phyloP scores from a whole-genome alignment of 2,329 filamentous ascomycete genomes.

The Eutypa lata region DNA sequence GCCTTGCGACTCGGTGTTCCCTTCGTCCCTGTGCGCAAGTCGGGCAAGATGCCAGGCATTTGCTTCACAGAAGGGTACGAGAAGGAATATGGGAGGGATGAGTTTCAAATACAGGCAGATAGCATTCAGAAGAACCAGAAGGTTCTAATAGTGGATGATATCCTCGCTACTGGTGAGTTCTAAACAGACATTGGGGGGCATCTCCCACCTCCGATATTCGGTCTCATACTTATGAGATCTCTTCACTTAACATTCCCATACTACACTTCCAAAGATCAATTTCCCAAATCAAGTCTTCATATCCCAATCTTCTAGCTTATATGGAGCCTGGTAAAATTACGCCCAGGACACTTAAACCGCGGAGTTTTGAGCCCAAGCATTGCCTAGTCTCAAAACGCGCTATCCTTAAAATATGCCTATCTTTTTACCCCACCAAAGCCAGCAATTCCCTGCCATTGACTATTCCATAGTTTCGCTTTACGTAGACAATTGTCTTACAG shows the following conservation, averaged over 20 bases:
- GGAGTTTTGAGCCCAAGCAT: too few relatives aligned
- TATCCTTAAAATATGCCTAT: too few relatives aligned
- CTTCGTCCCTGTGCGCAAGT: constrained; percentile 92
- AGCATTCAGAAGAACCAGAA: constrained; percentile 82
- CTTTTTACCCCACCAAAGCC: too few relatives aligned
- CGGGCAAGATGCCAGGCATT: constrained; percentile 90
- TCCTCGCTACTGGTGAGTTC: constrained; percentile 89
- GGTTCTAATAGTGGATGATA: constrained; percentile 93
- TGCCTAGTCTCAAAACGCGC: too few relatives aligned
- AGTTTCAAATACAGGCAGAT: constrained; percentile 92
- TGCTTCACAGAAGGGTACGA: constrained; percentile 81
- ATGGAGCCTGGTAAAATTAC: too few relatives aligned
- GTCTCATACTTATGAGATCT: too few relatives aligned
- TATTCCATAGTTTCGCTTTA: neutral
- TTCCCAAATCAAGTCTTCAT: too few relatives aligned
- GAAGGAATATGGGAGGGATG: constrained; percentile 95
- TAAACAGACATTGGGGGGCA: constrained; percentile 2
- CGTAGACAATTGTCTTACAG: neutral
- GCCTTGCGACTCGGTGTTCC: constrained; percentile 77
- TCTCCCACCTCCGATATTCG: neutral
- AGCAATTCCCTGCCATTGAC: constrained; percentile 1
- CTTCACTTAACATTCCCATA: too few relatives aligned
- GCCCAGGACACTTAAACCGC: too few relatives aligned
- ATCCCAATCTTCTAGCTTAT: too few relatives aligned
- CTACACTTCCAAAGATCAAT: too few relatives aligned